A percentile compares a stretch with the other conserved stretches of the same genome.
These are phyloP conservation scores for Stagonosporopsis tanaceti DNA, from an alignment of 2,329 filamentous ascomycete species.

Conservation along the genomic window DNA sequence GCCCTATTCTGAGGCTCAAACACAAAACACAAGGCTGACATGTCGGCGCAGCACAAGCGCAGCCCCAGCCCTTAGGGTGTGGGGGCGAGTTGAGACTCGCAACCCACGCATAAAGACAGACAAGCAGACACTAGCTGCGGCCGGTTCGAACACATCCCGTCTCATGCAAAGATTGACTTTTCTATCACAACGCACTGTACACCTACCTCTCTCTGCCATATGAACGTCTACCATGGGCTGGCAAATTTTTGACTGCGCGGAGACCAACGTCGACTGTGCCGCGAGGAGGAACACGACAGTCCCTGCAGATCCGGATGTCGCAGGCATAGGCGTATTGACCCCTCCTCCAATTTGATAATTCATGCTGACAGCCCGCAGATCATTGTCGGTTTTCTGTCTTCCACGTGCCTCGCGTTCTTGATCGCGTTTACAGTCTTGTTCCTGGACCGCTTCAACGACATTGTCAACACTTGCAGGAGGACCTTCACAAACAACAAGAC, in stretches of 20 bases:
- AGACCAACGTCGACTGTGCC: conserved; percentile 22
- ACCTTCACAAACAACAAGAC: conserved; percentile 22
- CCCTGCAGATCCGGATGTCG: conserved; percentile 40
- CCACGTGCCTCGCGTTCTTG: conserved; percentile 40
- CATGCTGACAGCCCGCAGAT: conserved; percentile 26
- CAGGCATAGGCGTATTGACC: conserved; percentile 36
- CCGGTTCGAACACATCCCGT: neutral
- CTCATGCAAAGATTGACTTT: neutral
- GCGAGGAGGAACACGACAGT: conserved; percentile 21
- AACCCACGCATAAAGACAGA: conserved; percentile 9
- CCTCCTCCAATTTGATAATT: too few relatives aligned
- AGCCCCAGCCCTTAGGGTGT: conserved; percentile 4
- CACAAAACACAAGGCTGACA: conserved; percentile 7
- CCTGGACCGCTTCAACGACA: conserved; percentile 34
- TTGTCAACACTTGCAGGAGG: conserved; percentile 28
- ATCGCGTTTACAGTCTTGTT: conserved; percentile 41
- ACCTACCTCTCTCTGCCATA: neutral
- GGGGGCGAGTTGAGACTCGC: conserved; percentile 10
- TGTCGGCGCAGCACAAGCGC: conserved; percentile 3
- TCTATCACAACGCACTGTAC: neutral
- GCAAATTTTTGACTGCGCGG: conserved; percentile 31
- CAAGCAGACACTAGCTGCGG: conserved; percentile 1
- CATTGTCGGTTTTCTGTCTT: conserved; percentile 38
- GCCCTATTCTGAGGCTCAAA: conserved; percentile 17
- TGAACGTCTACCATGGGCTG: conserved; percentile 21